Evolutionary conservation across 1,284 basidiomycete species (phyloP), one percentile per base, ranked within the genome.

Genomic region (Leccinum variabile): DNA sequence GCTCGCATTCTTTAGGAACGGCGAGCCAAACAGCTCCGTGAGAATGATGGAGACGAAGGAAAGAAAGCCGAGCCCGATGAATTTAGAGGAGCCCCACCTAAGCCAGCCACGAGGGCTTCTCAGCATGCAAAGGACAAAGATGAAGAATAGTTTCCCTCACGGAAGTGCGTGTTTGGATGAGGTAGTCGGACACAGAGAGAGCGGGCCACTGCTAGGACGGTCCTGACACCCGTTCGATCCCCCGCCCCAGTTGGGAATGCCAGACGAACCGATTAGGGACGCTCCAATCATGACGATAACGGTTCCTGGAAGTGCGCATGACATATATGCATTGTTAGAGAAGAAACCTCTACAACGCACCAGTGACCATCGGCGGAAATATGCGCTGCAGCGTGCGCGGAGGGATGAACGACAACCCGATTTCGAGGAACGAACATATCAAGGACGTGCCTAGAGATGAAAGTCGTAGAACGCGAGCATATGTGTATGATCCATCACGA

Each of bases 51-150:
- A 84, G 57, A 88, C 72, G 76, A 95, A 95, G 0, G 87, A 88
- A 22, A 95, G 79, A 81, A 95, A 94, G 0, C 93, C 94, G 37
- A 95, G 84, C 3, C 93, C 91, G 55, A 94, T 88, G 76, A 92
- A 93, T 69, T 92, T 83, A 0, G 91, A 87, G 0, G 89, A 89
- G 16, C 91, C 91, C 89, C 90, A 93, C 41, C 84, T 86, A 62
- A 22, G 13, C 0, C 16, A 37, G 5, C 3, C 9, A 2, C 13
- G 63, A 28, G 64, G 49, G 25, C 5, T 22, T 16, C 2, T 10
- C 35, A 41, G 8, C 13, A 32, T 33, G 32, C 30, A 32, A 35
- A 13, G 18, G 6, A 88, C 3, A 18, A n/a, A 39, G 5, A 18
- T 25, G 11, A 30, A 35, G 18, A 3, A 7, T 3, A 5, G 7